These are phyloP conservation scores for Asterophora parasitica DNA, from an alignment of 768 basidiomycete genomes.

Conservation along the genomic window DNA sequence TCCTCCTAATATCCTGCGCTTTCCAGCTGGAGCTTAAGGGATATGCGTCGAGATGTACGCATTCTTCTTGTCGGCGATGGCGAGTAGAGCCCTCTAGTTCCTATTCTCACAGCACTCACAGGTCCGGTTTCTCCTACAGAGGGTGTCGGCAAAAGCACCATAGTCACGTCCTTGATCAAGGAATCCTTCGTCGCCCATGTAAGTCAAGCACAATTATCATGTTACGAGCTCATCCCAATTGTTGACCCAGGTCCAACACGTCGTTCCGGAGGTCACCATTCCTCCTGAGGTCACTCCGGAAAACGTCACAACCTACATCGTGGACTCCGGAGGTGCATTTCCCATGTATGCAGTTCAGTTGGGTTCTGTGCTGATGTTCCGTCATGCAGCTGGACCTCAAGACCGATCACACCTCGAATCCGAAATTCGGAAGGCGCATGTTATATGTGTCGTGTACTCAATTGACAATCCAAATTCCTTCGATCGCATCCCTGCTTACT, in stretches of 20 bases:
- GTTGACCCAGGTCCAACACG: slow-evolving; percentile 73
- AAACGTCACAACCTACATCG: slow-evolving; percentile 96
- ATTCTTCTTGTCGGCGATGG: slow-evolving; percentile 94
- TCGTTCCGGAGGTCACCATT: slow-evolving; percentile 96
- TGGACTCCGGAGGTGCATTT: slow-evolving; percentile 88
- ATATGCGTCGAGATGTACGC: slow-evolving; percentile 88
- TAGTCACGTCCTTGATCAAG: slow-evolving; percentile 95
- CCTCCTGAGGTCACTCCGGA: slow-evolving; percentile 97
- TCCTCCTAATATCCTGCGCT: slow-evolving; percentile 7
- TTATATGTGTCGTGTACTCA: slow-evolving; percentile 95
- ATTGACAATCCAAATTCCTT: slow-evolving; percentile 97
- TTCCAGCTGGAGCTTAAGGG: slow-evolving; percentile 14
- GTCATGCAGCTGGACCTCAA: slow-evolving; percentile 65
- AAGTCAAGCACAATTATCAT: slow-evolving; percentile 15
- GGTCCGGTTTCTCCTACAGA: slow-evolving; percentile 42
- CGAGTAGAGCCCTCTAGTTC: slow-evolving; percentile 31
- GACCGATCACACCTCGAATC: slow-evolving; percentile 88
- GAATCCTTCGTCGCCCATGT: slow-evolving; percentile 91
- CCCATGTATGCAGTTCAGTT: neutral
- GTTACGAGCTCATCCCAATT: slow-evolving; percentile 5
- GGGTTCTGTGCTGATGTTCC: slow-evolving; percentile 8
- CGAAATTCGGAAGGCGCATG: slow-evolving; percentile 95
- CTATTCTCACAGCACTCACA: slow-evolving; percentile 11
- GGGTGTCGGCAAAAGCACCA: slow-evolving; percentile 97
- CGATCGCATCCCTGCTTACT: slow-evolving; percentile 96